Evolutionary conservation across 305 asterid genomes (phyloP), one percentile per base, ranked within the genome.

Genomic region (Coffea humblotiana): DNA sequence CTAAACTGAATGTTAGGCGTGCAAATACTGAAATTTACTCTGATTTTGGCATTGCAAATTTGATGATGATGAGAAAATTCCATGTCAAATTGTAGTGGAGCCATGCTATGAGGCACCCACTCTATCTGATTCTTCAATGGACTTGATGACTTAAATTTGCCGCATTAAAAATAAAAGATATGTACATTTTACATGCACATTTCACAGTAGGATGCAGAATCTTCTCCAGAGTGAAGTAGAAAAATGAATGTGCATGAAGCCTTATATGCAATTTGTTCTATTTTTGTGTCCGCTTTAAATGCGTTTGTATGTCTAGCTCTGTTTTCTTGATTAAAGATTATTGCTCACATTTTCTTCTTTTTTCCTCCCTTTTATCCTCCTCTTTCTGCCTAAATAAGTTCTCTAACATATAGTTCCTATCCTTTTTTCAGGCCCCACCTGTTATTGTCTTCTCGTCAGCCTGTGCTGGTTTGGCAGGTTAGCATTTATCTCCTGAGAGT

Each of bases 401-500:
- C 63, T 74, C 27, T 64, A 72, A 58, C 68, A 65, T 79, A 74
- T 70, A 64, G 40, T 71, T 29, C 8, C 16, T 70, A 74, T 77
- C 69, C 64, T 45, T 86, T 51, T 69, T 88, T 83, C 94, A 94
- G 97, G 94, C 93, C 21, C 97, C 98, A 67, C 96, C 95, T 12
- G 92, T 92, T 78, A 91, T 94, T 68, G 79, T 92, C 80, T 90
- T 92, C 85, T 94, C 98, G 74, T 92, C 94, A 79, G 98, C 89
- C 58, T 94, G 97, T 89, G 97, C 96, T 74, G 97, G 98, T 49
- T 74, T 94, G 86, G 92, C 92, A 82, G 98, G 97, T 94, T 71
- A 84, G 88, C 72, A 69, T 73, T 72, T 32, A 32, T 83, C 77
- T 75, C 27, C 58, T 51, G 61, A 18, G 82, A 79, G 77, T 61